phyloP scores from a whole-genome alignment of 495 filamentous ascomycete species.

The Hypoxylon fragiforme region DNA sequence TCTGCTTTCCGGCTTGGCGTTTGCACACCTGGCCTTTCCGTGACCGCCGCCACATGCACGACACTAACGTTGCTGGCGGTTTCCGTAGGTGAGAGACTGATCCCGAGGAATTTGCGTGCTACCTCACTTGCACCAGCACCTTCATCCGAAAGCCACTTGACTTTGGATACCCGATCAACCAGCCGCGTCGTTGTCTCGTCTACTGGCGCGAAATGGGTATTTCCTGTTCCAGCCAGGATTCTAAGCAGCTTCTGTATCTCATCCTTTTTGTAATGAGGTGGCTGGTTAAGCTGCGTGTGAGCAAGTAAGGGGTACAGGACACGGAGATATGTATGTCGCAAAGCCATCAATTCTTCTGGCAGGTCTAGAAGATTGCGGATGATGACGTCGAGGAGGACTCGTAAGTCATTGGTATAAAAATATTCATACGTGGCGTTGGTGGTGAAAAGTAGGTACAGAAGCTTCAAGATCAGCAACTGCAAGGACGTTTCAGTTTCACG shows the following conservation, averaged over 20 bases:
- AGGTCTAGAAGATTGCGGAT: conserved; percentile 94
- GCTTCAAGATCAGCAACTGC: conserved; percentile 91
- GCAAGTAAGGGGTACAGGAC: conserved; percentile 88
- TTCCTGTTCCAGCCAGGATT: conserved; percentile 62
- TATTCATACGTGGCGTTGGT: conserved; percentile 91
- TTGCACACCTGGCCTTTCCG: conserved; percentile 82
- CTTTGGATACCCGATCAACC: conserved; percentile 76
- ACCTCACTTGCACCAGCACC: conserved; percentile 47
- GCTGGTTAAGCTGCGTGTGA: conserved; percentile 83
- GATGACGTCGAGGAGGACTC: conserved; percentile 92
- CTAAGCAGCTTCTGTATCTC: conserved; percentile 76
- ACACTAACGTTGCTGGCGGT: conserved; percentile 66
- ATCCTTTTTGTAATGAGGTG: conserved; percentile 89
- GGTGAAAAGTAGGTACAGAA: conserved; percentile 92
- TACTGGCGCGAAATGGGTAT: conserved; percentile 83
- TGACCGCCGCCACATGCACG: conserved; percentile 74
- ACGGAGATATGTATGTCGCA: conserved; percentile 97
- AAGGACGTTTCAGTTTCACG: conserved; percentile 92
- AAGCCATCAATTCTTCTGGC: conserved; percentile 73
- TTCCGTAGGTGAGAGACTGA: conserved; percentile 51
- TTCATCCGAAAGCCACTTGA: conserved; percentile 73
- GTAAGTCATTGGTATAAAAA: conserved; percentile 96
- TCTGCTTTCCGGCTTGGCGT: conserved; percentile 70
- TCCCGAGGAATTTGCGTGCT: conserved; percentile 51
- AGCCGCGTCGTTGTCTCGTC: conserved; percentile 89